phyloP scores from a whole-genome alignment of 2,329 filamentous ascomycete species.

The Aspergillus melleus region DNA sequence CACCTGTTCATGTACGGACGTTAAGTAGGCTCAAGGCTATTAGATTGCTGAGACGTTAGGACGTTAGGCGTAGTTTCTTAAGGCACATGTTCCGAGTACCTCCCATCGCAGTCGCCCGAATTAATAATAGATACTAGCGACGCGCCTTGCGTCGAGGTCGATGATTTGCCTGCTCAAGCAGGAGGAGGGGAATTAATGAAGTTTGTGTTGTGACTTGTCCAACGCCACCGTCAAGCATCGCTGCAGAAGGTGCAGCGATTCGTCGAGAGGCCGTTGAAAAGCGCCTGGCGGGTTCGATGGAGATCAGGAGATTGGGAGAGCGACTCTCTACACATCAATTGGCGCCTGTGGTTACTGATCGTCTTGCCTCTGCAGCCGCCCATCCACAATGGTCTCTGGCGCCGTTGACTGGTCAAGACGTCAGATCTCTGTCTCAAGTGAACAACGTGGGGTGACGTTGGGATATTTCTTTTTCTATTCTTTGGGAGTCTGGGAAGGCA shows the following conservation, averaged over 20 bases:
- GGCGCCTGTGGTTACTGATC: no score
- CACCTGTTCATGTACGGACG: constrained; percentile 7
- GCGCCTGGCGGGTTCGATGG: background rate
- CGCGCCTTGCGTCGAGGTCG: constrained; percentile 5
- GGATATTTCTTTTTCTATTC: background rate
- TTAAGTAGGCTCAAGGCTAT: background rate
- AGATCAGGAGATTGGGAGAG: background rate
- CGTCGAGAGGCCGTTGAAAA: constrained; percentile 3
- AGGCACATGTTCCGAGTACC: no score
- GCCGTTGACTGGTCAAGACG: no score
- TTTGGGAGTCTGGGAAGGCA: constrained; percentile 1
- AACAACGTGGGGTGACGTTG: constrained; percentile 4
- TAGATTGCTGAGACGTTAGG: no score
- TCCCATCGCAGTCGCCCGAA: background rate
- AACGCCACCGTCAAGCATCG: constrained; percentile 14
- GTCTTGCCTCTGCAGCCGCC: background rate
- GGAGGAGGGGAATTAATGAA: background rate
- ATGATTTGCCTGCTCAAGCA: background rate
- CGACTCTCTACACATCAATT: no score
- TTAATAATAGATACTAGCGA: background rate
- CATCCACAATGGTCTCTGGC: background rate
- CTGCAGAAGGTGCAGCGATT: constrained; percentile 7
- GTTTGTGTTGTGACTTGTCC: constrained; percentile 19
- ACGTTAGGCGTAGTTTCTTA: no score
- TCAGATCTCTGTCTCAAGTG: background rate